Evolutionary conservation across 2,329 filamentous ascomycete genomes (phyloP), one percentile per base, ranked within the genome.

Genomic region (Colletotrichum simmondsii): DNA sequence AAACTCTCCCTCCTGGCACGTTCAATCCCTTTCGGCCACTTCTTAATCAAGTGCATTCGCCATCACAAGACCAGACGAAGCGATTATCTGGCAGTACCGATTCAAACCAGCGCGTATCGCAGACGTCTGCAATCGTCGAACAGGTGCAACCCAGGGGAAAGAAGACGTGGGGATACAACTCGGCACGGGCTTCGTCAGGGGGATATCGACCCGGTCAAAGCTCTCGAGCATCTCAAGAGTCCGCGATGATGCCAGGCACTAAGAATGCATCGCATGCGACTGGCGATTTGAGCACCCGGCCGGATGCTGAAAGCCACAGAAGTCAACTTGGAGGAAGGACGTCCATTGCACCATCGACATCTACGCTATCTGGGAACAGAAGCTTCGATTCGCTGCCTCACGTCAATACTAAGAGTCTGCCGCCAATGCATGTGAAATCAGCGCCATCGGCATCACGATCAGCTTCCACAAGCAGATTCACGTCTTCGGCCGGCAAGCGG

Each of bases 361-460:
- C 52, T 28, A 35, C 24, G 5, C 19, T 52, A 46, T 12, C 62
- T 53, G 52, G 16, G 12, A 46, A 32, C 8, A 56, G 52, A 19
- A 65, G 62, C 35, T 65, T 65, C 30, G 62, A 46, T 57, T 32
- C 62, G 3, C 37, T 65, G 19, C 62, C 62, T 19, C 42, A 46
- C 56, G 52, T 65, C 35, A 57, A 24, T n/a, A 57, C 53, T 19
- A 57, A 30, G 32, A 52, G 62, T 28, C 26, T 65, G 24, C 62
- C 62, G n/a, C 52, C 62, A 22, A 57, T 65, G 62, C 62, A 65
- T 22, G 16, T 65, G 8, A 65, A 65, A 30, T 57, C 52, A 24
- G 62, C 52, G 4, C 62, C 62, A 24, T 56, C 62, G 16, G 62
- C 52, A 28, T 65, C 19, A n/a, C 52, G 62, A 3, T 65, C 62